Conservation (phyloP, 1,284 basidiomycete genomes). For the Sanghuangporus sanghuang region DNA sequence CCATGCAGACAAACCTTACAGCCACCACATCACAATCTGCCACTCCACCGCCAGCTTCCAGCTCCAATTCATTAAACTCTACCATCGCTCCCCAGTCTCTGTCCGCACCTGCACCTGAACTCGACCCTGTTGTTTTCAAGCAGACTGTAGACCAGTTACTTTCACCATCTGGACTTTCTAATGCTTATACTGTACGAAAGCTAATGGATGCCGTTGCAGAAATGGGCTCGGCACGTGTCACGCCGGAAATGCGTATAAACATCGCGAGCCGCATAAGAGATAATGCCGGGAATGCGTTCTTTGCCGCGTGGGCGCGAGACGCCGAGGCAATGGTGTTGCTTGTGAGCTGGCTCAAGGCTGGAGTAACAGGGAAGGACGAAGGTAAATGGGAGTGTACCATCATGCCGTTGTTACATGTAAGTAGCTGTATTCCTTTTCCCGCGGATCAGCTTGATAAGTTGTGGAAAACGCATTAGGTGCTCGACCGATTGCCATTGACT, state of each 20-base stretch:
- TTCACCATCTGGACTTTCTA: constrained; percentile 52
- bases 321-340: constrained; percentile 64
- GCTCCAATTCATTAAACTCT: constrained; percentile 26
- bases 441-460: constrained; percentile 2
- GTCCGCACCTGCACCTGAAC: not conserved
- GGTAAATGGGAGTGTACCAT: constrained; percentile 60
- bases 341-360: constrained; percentile 72
- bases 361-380: constrained; percentile 49
- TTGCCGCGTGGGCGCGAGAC: constrained; percentile 77
- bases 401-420: constrained; percentile 79
- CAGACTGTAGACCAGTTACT: constrained; percentile 47
- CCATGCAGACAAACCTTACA: constrained; percentile 16
- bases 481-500: constrained; percentile 73
- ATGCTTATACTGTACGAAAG: constrained; percentile 57
- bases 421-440: constrained; percentile 23
- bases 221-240: constrained; percentile 58
- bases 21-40: constrained; percentile 29
- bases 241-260: constrained; percentile 54
- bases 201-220: constrained; percentile 52
- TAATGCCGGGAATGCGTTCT: constrained; percentile 77
- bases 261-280: constrained; percentile 74
- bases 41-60: constrained; percentile 1
- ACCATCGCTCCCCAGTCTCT: constrained; percentile 18
- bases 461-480: constrained; percentile 46
- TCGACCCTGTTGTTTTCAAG: constrained; percentile 32